phyloP scores from a whole-genome alignment of 2,329 filamentous ascomycete species.

The Fusarium stilboides region DNA sequence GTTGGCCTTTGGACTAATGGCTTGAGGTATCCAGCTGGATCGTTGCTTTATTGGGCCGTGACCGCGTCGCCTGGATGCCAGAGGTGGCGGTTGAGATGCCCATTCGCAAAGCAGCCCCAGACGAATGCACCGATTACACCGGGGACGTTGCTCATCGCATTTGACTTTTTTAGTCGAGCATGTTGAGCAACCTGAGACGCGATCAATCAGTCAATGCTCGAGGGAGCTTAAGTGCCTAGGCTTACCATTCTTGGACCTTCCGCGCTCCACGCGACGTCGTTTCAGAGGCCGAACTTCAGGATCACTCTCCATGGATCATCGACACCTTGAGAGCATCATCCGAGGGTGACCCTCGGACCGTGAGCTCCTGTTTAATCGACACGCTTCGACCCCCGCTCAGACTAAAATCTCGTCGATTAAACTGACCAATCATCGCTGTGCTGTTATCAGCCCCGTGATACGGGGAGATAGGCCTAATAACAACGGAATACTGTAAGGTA shows the following conservation, averaged over 20 bases:
- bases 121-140: conserved; percentile 7
- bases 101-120: conserved; percentile 1
- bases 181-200: conserved; percentile 11
- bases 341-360: no score
- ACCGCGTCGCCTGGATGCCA: conserved; percentile 18
- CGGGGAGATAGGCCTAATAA: neutral
- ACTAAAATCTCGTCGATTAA: conserved; percentile 19
- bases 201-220: neutral
- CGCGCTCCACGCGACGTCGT: conserved; percentile 27
- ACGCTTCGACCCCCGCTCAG: neutral
- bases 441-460: neutral
- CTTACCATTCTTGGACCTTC: conserved; percentile 28
- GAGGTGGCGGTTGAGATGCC: neutral
- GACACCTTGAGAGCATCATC: neutral
- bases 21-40: neutral
- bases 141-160: conserved; percentile 13
- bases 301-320: conserved; percentile 2
- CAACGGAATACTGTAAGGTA: neutral
- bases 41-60: conserved; percentile 15
- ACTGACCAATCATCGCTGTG: neutral
- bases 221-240: no score
- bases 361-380: no score
- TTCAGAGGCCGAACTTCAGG: neutral
- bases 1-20: neutral
- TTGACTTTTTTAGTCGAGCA: conserved; percentile 21